Base-by-base conservation (phyloP, 768 basidiomycete genomes). In the Suillus ampliporus region DNA sequence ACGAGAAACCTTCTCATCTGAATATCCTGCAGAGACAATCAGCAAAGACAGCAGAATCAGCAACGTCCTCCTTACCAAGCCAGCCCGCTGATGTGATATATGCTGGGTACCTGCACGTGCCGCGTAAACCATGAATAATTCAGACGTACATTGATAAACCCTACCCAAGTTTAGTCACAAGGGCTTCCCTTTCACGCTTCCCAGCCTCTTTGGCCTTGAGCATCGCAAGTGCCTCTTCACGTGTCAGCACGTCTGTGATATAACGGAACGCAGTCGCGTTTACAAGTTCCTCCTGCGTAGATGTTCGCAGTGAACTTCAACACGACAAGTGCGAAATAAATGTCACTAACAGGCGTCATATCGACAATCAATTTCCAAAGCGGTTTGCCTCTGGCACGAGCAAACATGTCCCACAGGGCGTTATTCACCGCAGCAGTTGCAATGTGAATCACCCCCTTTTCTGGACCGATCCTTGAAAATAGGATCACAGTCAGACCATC, bases 51-150 rank as follows among this genome's bases (percentile, higher is more conserved):
- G 26, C 14, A n/a, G 14, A 43, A 11, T 31, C 38, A 41, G 53
- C 34, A 46, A 9, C 26, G 21, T 38, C 9, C 15, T 26, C 67
- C 77, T 48, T 61, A 86, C 89, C 91, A 28, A 97, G 85, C 95
- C 95, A 97, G 50, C 95, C 95, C 40, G 91, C 94, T 31, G 91
- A 93, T 21, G 95, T 97, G 54, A 96, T 91, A 74, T 96, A 97
- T 53, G 95, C 95, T 19, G 95, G 95, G 75, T 97, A 96, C 48
- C 92, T 91, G 60, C 35, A 26, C 31, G 23, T 21, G 26, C n/a
- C 4, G 5, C 10, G 50, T 44, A 31, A 48, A 51, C 19, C 23
- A 21, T 58, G 10, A 19, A 15, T 58, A 31, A 15, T 15, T 11
- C 37, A 54, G 9, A 17, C 8, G 15, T 17, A 23, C 23, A 11